Conservation (phyloP, 2,329 filamentous ascomycete genomes). For the Colletotrichum sp. region DNA sequence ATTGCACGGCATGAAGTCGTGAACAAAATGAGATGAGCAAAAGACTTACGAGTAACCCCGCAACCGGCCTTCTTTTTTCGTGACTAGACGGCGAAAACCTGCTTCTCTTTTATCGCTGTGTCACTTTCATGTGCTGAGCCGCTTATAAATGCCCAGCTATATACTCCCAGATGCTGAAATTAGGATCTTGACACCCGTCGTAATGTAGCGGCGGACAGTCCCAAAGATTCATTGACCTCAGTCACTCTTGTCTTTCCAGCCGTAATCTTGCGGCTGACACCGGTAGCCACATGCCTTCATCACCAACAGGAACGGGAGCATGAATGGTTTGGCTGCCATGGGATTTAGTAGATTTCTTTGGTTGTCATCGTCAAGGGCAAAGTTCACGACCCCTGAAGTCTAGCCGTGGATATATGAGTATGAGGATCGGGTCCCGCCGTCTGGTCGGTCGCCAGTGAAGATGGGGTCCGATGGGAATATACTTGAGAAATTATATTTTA, state of each 20-base stretch:
- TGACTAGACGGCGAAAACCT: accelerated
- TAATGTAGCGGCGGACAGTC: background rate
- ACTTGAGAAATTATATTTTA: background rate
- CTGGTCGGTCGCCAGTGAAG: background rate
- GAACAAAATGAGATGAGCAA: background rate
- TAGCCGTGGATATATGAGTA: background rate
- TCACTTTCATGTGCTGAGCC: background rate
- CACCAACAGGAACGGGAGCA: no score
- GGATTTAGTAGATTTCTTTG: background rate
- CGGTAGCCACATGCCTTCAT: background rate
- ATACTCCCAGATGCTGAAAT: background rate
- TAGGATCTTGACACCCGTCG: accelerated
- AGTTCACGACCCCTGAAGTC: background rate
- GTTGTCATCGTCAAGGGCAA: background rate
- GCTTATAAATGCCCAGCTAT: background rate
- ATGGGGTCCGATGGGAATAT: accelerated
- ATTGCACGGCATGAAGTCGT: background rate
- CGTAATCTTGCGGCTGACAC: background rate
- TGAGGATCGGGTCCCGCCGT: background rate
- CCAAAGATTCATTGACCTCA: background rate
- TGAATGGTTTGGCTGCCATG: accelerated
- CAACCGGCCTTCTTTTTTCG: background rate
- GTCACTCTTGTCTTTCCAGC: background rate
- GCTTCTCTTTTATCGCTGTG: background rate
- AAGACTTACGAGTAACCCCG: background rate